Percentiles rank a stretch among this genome's conserved stretches.
phyloP scores from a whole-genome alignment of 352 stramenopile genomes.

The Thraustochytrium striatum region DNA sequence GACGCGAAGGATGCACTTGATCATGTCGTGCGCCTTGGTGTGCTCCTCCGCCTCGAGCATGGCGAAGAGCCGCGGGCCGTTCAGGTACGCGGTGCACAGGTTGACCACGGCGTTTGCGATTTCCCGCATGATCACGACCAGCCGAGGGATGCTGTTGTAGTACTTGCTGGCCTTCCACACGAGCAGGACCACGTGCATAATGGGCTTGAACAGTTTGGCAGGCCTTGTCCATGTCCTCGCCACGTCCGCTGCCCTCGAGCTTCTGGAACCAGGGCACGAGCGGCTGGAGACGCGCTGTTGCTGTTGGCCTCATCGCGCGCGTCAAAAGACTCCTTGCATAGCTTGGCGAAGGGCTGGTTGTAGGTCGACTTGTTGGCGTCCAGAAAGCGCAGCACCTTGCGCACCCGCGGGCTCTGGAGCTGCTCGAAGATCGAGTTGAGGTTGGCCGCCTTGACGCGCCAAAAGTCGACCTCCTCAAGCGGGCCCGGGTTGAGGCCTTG shows the following conservation, averaged over 20 bases:
- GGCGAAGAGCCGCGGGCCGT: conserved; percentile 89
- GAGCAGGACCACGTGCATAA: conserved; percentile 93
- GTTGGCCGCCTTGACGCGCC: conserved; percentile 91
- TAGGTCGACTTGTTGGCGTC: conserved; percentile 95
- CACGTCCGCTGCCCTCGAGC: background rate
- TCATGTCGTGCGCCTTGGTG: conserved; percentile 82
- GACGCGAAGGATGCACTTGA: conserved; percentile 81
- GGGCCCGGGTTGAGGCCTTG: conserved; percentile 84
- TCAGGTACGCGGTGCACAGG: conserved; percentile 75
- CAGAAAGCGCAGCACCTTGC: conserved; percentile 86
- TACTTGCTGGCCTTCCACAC: conserved; percentile 99
- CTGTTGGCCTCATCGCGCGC: conserved; percentile 94
- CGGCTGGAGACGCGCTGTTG: conserved; percentile 93
- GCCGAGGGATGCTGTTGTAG: conserved; percentile 91
- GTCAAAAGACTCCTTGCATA: conserved; percentile 95
- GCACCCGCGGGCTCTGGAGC: conserved; percentile 83
- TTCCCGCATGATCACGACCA: conserved; percentile 94
- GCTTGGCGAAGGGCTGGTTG: conserved; percentile 87
- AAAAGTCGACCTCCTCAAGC: conserved; percentile 94
- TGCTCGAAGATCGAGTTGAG: conserved; percentile 92
- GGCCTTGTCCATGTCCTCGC: no score
- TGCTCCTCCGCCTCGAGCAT: conserved; percentile 93
- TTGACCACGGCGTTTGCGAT: conserved; percentile 96
- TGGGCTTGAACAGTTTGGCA: conserved; percentile 83
- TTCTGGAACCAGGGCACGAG: conserved; percentile 86